Evolutionary conservation across 2,329 filamentous ascomycete species (phyloP), one percentile per base, ranked within the genome.

Genomic region (Ambrosiella beaveri): DNA sequence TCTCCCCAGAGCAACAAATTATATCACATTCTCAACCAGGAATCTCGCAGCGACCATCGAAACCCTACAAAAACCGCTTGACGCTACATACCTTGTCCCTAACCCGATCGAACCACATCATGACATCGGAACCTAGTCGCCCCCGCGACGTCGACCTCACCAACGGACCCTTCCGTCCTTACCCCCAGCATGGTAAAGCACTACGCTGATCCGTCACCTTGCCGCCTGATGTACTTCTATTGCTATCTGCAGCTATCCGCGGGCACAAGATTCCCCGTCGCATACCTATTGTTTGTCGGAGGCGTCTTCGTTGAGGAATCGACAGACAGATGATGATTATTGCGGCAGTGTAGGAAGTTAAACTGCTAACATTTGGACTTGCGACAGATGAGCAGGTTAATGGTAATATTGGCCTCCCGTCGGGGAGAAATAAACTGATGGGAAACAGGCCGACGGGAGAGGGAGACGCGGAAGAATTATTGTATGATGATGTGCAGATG

Each of bases 171-270:
- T 61, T 65, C 61, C 53, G 53, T 67, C 68, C 71, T 65, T 73
- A 69, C 69, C 70, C 71, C 70, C 71, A 73, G 71, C 74, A 76
- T 72, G 74, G 72, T 74, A 74, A 74, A 73, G 66, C 60, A 52
- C 51, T 50, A 39, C 54, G 58, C 59, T 58, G 52, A 58, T 56
- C 54, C 58, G 13, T 19, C 64, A 68, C 56, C 47, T 19, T 15
- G 17, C 47, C 19, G 39, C 39, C 39, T 6, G 39, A 11, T 41
- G 39, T 6, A 4, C 3, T 27, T 4, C 27, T 4, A 27, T 27
- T 27, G 27, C 27, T 27, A 27, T 27, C 27, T 27, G 27, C 27
- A 4, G 27, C 27, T 27, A 27, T 27, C 27, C 3, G 27, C 27
- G 27, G 27, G 27, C 44, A 13, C 2, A 51, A 51, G 47, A 19